Evolutionary conservation across 148 eudicot genomes (phyloP), one percentile per base, ranked within the genome.

Genomic region (Pharnaceum exiguum): DNA sequence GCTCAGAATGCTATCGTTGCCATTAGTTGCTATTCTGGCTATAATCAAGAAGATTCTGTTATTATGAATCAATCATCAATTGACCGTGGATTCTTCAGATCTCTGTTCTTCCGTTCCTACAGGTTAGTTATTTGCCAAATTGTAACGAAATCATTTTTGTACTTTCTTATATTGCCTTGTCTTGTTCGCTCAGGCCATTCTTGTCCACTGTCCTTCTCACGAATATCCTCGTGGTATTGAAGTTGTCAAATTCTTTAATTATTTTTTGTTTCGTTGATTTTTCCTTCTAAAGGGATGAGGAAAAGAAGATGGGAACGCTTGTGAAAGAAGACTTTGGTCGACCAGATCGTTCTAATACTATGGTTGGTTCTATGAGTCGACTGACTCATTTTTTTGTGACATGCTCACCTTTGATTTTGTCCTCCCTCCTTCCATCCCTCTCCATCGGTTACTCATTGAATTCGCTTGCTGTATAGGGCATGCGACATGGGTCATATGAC

Each of bases 401-500:
- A 16, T 46, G n/a, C n/a, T n/a, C n/a, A n/a, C n/a, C n/a, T n/a
- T n/a, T n/a, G n/a, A n/a, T n/a, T n/a, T n/a, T n/a, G n/a, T n/a
- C n/a, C n/a, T n/a, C n/a, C n/a, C n/a, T n/a, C n/a, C n/a, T n/a
- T n/a, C n/a, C n/a, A n/a, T n/a, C n/a, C n/a, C n/a, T n/a, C n/a
- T 39, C 31, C 27, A 23, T 27, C 37, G 32, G 19, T 55, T 22
- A 28, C 29, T 35, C 63, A 49, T 25, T 60, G 24, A 54, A 40
- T 10, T 16, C 19, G 4, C 51, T 57, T 28, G 4, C 46, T 50
- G 67, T 46, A 55, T 59, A 86, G 94, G 99, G 96, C 38, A 93
- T 93, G 99, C 80, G 96, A 7, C 99, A 93, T 71, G 99, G 99
- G 36, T 93, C 99, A 6, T 93, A 93, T 53, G 99, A 93, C 68